Conservation (phyloP, 306 rosid species). For the Hippophae gyantsensis region DNA sequence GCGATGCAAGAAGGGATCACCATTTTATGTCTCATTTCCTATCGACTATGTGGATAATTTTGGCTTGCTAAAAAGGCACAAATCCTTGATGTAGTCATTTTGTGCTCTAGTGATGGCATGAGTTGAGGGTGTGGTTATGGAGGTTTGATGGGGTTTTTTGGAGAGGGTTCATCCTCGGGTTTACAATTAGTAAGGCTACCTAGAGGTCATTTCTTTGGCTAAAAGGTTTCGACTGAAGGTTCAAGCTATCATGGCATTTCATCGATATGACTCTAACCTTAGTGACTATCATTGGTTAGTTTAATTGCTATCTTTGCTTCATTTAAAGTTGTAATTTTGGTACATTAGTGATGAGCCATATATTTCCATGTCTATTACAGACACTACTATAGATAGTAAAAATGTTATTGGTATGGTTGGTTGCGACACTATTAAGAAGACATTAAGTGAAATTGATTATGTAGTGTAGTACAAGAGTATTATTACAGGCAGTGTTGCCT, state of each 20-base stretch:
- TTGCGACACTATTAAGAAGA: too few relatives aligned
- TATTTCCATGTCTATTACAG: too few relatives aligned
- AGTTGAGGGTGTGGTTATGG: conserved; percentile 80
- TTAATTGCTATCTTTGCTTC: background rate
- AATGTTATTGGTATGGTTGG: too few relatives aligned
- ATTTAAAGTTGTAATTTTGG: background rate
- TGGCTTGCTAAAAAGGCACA: conserved; percentile 35
- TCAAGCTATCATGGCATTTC: conserved; percentile 71
- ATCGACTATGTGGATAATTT: conserved; percentile 28
- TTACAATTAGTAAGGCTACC: conserved; percentile 72
- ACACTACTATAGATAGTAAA: too few relatives aligned
- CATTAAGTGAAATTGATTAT: too few relatives aligned
- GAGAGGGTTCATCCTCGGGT: conserved; percentile 62
- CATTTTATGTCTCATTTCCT: conserved; percentile 67
- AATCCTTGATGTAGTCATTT: conserved; percentile 40
- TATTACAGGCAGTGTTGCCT: too few relatives aligned
- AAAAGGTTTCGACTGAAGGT: conserved; percentile 57
- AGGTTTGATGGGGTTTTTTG: conserved; percentile 91
- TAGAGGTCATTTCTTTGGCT: conserved; percentile 50
- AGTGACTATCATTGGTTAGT: conserved; percentile 60
- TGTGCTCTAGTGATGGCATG: conserved; percentile 58
- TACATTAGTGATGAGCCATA: background rate
- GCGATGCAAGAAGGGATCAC: conserved; percentile 44
- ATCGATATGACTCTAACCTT: conserved; percentile 44
- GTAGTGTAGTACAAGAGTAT: too few relatives aligned